Evolutionary conservation across 1,284 basidiomycete species (phyloP).

Genomic region (Phylloporus gajari): DNA sequence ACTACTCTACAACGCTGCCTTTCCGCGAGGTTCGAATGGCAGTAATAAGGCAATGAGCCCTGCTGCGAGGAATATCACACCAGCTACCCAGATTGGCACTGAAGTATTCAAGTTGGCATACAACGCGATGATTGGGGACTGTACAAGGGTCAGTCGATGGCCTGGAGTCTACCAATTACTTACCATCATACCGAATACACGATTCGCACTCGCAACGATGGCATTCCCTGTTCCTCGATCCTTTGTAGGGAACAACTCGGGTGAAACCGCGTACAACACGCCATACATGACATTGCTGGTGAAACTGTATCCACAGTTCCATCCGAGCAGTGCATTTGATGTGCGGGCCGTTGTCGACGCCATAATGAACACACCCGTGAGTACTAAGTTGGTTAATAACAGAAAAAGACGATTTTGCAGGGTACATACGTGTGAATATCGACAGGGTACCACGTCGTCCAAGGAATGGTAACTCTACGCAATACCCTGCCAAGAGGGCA

Average conservation of each 20-base stretch:
- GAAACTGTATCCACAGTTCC: slow-evolving; percentile 74
- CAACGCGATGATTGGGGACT: slow-evolving; percentile 75
- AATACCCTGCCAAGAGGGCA: slow-evolving; percentile 67
- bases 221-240: slow-evolving; percentile 75
- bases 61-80: slow-evolving; percentile 69
- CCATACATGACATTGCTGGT: slow-evolving; percentile 82
- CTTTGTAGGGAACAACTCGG: slow-evolving; percentile 79
- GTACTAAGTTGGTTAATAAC: slow-evolving; percentile 48
- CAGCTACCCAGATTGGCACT: slow-evolving; percentile 78
- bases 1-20: slow-evolving; percentile 63
- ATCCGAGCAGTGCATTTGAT: slow-evolving; percentile 72
- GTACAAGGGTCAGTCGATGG: background rate
- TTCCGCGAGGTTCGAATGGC: slow-evolving; percentile 79
- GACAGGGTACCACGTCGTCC: slow-evolving; percentile 73
- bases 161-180: slow-evolving; percentile 28
- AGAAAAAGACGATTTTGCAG: background rate
- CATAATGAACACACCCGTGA: slow-evolving; percentile 79
- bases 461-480: slow-evolving; percentile 67
- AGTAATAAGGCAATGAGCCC: slow-evolving; percentile 71
- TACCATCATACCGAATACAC: slow-evolving; percentile 73
- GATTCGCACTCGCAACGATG: slow-evolving; percentile 64
- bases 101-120: slow-evolving; percentile 68
- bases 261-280: slow-evolving; percentile 75
- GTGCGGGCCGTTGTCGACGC: slow-evolving; percentile 75
- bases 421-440: slow-evolving; percentile 60